Evolutionary conservation across 331 rosid species (phyloP).

Genomic region (Quercus lobata): DNA sequence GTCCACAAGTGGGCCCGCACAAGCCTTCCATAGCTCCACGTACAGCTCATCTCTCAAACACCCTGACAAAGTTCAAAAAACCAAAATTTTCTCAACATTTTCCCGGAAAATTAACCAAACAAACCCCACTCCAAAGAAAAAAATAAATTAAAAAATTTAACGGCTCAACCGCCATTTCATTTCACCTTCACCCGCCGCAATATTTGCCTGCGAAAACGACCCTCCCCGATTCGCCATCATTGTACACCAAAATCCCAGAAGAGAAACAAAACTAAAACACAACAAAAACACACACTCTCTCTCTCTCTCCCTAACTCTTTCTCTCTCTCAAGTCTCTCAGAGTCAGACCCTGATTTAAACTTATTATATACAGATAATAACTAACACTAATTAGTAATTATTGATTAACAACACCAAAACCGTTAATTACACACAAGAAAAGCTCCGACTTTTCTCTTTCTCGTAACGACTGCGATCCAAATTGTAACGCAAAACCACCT

Average conservation of each 20-base stretch:
- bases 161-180: conserved; percentile 6
- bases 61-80: conserved; percentile 1
- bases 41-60: conserved; percentile 51
- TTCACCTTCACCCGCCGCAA: conserved; percentile 42
- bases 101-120: not conserved
- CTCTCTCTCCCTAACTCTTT: too few relatives aligned
- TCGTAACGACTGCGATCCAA: conserved; percentile 22
- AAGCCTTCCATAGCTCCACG: conserved; percentile 80
- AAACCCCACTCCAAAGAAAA: not conserved
- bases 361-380: not conserved
- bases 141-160: not conserved
- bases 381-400: conserved; percentile 9
- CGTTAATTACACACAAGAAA: not conserved
- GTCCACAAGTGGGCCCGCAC: conserved; percentile 90
- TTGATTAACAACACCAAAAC: not conserved
- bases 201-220: conserved; percentile 39
- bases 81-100: not conserved
- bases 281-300: too few relatives aligned
- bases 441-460: conserved; percentile 18
- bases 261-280: not conserved
- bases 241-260: conserved; percentile 15
- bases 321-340: not conserved
- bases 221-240: conserved; percentile 66
- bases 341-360: not conserved
- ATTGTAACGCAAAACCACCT: conserved; percentile 29